These are phyloP conservation scores for Panellus pusillus DNA, from an alignment of 768 basidiomycete species.

Conservation along the genomic window DNA sequence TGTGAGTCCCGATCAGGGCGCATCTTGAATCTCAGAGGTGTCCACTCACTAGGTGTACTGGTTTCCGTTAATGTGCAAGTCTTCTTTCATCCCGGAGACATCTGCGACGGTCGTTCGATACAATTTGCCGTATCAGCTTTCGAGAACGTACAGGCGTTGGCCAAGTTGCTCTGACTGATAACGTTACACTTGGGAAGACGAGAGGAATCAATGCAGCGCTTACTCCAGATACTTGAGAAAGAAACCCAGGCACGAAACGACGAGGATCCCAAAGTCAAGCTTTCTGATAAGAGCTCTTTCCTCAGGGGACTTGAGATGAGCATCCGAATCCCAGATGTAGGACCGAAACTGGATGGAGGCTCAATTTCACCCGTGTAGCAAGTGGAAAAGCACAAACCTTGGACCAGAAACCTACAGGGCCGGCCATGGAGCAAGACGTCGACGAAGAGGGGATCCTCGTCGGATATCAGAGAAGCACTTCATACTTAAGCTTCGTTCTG, in stretches of 20 bases:
- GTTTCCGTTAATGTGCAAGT: conserved; percentile 25
- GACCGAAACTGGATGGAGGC: conserved; percentile 16
- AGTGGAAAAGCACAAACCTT: background rate
- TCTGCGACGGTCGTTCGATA: background rate
- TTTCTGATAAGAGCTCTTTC: conserved; percentile 25
- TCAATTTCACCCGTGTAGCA: background rate
- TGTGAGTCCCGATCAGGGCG: background rate
- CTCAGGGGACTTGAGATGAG: conserved; percentile 22
- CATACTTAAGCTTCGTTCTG: background rate
- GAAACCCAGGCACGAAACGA: conserved; percentile 27
- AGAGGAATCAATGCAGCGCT: background rate
- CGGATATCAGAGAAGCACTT: background rate
- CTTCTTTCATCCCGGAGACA: conserved; percentile 26
- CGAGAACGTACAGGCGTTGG: conserved; percentile 23
- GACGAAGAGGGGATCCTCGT: background rate
- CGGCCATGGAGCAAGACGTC: conserved; percentile 1
- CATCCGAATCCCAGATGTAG: conserved; percentile 28
- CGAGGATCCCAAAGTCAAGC: conserved; percentile 27
- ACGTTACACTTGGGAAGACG: background rate
- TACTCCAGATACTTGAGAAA: conserved; percentile 28
- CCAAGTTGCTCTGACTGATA: conserved; percentile 22
- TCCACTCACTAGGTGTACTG: conserved; percentile 25
- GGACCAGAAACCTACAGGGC: conserved; percentile 7
- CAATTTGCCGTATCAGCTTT: background rate
- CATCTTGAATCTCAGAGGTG: background rate